Percentiles rank a stretch among this genome's conserved stretches.
phyloP scores from a whole-genome alignment of 345 rosid species.

The Syzygium aromaticum region DNA sequence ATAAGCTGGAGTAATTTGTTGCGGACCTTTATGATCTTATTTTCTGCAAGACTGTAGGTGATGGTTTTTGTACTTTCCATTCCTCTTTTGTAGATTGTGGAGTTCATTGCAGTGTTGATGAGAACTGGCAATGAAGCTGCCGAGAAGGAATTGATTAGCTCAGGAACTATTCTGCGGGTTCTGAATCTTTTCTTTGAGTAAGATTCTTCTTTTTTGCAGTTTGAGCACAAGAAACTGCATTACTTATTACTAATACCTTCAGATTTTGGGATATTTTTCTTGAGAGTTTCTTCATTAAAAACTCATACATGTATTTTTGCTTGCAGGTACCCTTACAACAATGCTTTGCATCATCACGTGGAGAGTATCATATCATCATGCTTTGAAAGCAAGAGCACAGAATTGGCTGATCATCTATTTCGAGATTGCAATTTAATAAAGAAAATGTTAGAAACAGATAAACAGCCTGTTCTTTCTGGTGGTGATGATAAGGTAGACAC shows the following conservation, averaged over 20 bases:
- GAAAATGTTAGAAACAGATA: conserved; percentile 69
- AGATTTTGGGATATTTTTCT: not conserved
- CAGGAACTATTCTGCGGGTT: conserved; percentile 68
- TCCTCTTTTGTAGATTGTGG: conserved; percentile 61
- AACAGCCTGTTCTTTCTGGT: conserved; percentile 46
- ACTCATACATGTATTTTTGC: not conserved
- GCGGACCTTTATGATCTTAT: not conserved
- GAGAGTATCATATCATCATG: conserved; percentile 84
- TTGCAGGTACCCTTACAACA: conserved; percentile 91
- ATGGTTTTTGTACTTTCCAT: not conserved
- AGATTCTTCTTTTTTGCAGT: conserved; percentile 11
- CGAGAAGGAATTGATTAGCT: conserved; percentile 69
- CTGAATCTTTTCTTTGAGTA: conserved; percentile 87
- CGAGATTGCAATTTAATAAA: conserved; percentile 71
- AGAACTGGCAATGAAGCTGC: conserved; percentile 77
- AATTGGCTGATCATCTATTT: conserved; percentile 65
- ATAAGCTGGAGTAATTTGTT: not conserved
- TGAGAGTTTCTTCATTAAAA: not conserved
- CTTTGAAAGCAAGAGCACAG: conserved; percentile 62
- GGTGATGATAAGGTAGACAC: conserved; percentile 25
- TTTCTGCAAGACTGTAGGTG: not conserved
- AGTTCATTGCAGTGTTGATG: conserved; percentile 87
- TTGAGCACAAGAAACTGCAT: not conserved
- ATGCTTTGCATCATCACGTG: conserved; percentile 93
- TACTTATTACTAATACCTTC: not conserved